Conservation (phyloP, 2,329 filamentous ascomycete genomes). For the Canariomyces notabilis region DNA sequence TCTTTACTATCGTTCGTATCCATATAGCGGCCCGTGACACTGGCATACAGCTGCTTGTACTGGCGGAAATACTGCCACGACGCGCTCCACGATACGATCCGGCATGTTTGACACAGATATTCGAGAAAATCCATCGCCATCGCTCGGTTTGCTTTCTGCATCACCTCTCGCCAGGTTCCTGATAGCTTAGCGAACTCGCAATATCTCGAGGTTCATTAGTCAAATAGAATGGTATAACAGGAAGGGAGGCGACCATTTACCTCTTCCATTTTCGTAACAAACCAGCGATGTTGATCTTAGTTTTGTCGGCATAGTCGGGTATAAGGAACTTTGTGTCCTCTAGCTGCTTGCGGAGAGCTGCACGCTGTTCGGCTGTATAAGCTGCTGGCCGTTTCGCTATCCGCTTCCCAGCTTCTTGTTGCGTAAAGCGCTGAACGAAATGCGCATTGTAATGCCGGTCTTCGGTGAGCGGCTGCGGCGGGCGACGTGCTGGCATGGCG, state of each 20-base stretch:
- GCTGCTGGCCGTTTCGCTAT: too few species aligned
- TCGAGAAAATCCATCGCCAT: constrained; percentile 18
- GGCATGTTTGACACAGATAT: constrained; percentile 14
- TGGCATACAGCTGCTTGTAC: constrained; percentile 8
- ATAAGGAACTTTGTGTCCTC: constrained; percentile 18
- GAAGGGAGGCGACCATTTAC: constrained; percentile 11
- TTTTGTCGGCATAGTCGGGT: constrained; percentile 20
- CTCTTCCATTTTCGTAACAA: constrained; percentile 23
- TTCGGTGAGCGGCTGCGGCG: too few species aligned
- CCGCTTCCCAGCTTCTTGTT: too few species aligned
- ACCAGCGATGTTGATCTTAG: constrained; percentile 23
- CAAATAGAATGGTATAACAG: constrained; percentile 1
- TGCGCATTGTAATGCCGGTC: too few species aligned
- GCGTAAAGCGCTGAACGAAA: too few species aligned
- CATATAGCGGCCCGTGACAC: background rate
- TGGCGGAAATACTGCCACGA: constrained; percentile 8
- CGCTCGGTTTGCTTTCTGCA: constrained; percentile 12
- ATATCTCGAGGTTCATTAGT: constrained; percentile 17
- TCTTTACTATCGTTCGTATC: constrained; percentile 6
- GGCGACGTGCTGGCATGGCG: constrained; percentile 8
- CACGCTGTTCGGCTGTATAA: too few species aligned
- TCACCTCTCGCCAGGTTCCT: constrained; percentile 13
- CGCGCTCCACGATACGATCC: constrained; percentile 10
- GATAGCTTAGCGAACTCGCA: constrained; percentile 9
- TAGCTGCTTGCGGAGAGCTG: constrained; percentile 21